Evolutionary conservation across 176 grass and related monocot species (phyloP).

Genomic region (Chloris gayana): DNA sequence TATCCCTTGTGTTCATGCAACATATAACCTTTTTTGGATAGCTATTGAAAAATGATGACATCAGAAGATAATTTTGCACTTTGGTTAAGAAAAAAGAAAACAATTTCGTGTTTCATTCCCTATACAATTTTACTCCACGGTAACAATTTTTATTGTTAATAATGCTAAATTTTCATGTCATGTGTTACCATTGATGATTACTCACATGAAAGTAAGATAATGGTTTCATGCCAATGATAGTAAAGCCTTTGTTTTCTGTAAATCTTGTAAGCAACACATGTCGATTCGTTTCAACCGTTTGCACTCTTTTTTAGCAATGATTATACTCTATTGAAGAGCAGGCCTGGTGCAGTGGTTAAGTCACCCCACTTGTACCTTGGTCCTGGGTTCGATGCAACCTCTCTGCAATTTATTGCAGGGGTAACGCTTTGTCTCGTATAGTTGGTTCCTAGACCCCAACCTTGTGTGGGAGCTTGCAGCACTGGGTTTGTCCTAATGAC

Average conservation of each 20-base stretch:
- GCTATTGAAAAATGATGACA: background rate
- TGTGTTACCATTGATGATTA: background rate
- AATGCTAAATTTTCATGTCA: background rate
- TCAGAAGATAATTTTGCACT: background rate
- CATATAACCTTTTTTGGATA: background rate
- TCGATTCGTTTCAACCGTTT: background rate
- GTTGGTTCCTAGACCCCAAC: too few relatives aligned
- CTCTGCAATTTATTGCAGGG: too few relatives aligned
- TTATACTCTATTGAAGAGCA: too few relatives aligned
- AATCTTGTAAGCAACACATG: too few relatives aligned
- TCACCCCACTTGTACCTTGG: too few relatives aligned
- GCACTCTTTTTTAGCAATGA: too few relatives aligned
- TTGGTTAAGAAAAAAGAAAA: background rate
- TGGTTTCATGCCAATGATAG: slow-evolving; percentile 7
- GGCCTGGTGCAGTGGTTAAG: too few relatives aligned
- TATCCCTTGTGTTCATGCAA: slow-evolving; percentile 13
- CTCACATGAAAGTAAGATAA: background rate
- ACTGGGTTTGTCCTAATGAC: too few relatives aligned
- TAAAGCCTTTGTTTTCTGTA: background rate
- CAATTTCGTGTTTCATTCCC: background rate
- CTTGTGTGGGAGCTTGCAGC: too few relatives aligned
- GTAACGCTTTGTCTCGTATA: too few relatives aligned
- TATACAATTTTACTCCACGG: background rate
- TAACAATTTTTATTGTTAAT: slow-evolving; percentile 18
- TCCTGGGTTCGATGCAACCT: too few relatives aligned